These are phyloP conservation scores for Leptographium wingfieldii DNA, from an alignment of 2,329 filamentous ascomycete species.

Conservation along the genomic window DNA sequence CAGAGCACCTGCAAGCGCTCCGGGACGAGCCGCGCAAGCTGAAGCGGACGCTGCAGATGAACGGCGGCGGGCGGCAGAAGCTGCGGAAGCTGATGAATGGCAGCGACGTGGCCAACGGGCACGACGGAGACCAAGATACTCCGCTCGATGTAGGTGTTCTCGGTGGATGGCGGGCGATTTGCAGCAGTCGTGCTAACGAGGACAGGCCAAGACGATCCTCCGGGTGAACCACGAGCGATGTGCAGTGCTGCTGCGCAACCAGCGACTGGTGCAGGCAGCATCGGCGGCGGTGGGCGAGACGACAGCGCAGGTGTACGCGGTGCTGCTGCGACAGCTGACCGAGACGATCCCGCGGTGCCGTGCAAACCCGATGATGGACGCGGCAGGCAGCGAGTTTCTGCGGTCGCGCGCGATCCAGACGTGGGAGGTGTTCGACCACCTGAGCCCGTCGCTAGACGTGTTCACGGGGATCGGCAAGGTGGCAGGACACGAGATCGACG, in stretches of 20 bases:
- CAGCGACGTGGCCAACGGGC: constrained; percentile 27
- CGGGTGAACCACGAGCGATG: constrained; percentile 79
- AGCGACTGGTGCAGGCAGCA: constrained; percentile 61
- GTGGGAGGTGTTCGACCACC: constrained; percentile 40
- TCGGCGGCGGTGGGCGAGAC: constrained; percentile 57
- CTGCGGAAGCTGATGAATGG: constrained; percentile 43
- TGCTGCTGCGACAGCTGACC: constrained; percentile 59
- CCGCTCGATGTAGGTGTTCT: constrained; percentile 36
- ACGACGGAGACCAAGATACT: constrained; percentile 27
- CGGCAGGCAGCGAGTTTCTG: constrained; percentile 23
- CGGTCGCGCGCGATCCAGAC: constrained; percentile 33
- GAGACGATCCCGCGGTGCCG: constrained; percentile 56
- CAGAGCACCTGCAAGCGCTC: constrained; percentile 38
- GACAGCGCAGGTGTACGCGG: constrained; percentile 67
- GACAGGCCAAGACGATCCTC: constrained; percentile 57
- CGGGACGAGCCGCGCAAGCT: constrained; percentile 37
- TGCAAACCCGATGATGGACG: constrained; percentile 37
- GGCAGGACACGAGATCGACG: constrained; percentile 32
- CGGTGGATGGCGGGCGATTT: neutral
- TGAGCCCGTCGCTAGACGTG: constrained; percentile 40
- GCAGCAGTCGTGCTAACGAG: constrained; percentile 14
- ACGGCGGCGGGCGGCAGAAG: constrained; percentile 30
- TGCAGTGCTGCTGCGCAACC: constrained; percentile 68
- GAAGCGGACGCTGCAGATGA: constrained; percentile 37
- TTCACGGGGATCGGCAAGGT: constrained; percentile 45